Evolutionary conservation across 2,329 filamentous ascomycete species (phyloP).

Genomic region (Cladophialophora chaetospira): DNA sequence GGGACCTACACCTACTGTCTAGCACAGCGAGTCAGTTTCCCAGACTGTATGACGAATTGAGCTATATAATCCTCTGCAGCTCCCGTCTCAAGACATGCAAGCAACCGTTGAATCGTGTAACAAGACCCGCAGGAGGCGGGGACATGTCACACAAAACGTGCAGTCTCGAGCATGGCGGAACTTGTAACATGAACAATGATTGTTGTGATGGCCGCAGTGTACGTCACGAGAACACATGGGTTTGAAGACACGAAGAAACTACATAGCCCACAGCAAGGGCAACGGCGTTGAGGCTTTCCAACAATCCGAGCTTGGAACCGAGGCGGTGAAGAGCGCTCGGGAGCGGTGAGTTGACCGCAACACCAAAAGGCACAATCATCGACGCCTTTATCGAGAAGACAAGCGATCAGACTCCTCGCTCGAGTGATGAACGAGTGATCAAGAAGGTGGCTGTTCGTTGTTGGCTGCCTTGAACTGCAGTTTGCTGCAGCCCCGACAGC

Average conservation of each 20-base stretch:
- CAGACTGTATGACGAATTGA: not conserved
- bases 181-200: slow-evolving; percentile 1
- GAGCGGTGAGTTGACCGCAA: slow-evolving; percentile 24
- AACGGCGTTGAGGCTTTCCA: not conserved
- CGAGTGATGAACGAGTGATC: not conserved
- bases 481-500: not conserved
- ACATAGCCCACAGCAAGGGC: slow-evolving; percentile 9
- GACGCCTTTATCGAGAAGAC: slow-evolving; percentile 1
- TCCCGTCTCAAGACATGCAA: not conserved
- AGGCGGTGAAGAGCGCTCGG: slow-evolving; percentile 15
- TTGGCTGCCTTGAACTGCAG: slow-evolving; percentile 14
- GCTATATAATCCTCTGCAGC: not conserved
- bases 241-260: not conserved
- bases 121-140: not conserved
- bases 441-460: not conserved
- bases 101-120: not conserved
- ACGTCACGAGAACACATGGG: not conserved
- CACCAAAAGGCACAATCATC: not conserved
- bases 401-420: not conserved
- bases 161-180: slow-evolving; percentile 6
- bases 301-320: not conserved
- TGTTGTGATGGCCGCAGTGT: not conserved
- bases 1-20: not conserved
- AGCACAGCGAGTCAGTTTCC: slow-evolving; percentile 10
- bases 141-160: slow-evolving; percentile 14